Base-by-base conservation (phyloP, 495 filamentous ascomycete genomes). In the Choiromyces venosus region DNA sequence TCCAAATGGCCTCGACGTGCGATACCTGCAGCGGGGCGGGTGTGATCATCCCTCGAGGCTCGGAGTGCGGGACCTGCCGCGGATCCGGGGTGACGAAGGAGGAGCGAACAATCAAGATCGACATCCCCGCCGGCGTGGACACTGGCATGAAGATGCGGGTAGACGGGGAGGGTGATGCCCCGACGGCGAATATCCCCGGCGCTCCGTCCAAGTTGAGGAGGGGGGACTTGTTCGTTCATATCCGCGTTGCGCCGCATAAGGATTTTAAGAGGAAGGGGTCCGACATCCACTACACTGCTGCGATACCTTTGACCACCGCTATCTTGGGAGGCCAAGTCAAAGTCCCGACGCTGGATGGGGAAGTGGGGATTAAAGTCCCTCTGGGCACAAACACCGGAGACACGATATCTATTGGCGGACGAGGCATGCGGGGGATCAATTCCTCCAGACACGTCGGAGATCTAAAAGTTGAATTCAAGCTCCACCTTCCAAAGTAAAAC, bases 1-100 rank as follows among this genome's bases (percentile, higher is more conserved):
- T 99, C 85, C 94, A 97, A 83, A 93, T 99, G 88, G 91, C 91
- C 12, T 92, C 91, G 72, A 96, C 93, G 3, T 99, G 95, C 82
- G 85, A 87, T 18, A 81, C 88, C 68, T 99, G 95, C 81, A 88
- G 87, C 52, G 95, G 95, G 8, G 86, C 85, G 64, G 95, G 95
- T 38, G 81, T 88, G 71, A 82, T 85, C 14, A 88, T 91, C 65
- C 93, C 95, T 14, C 87, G 86, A 71, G 92, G 93, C 25, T 89
- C 88, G 16, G 91, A 94, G 80, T 99, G 95, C 83, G 84, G 86
- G 35, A 85, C 87, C 12, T 99, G 95, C 82, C 81, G 83, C 44
- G 95, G 95, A 37, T 87, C 90, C 69, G 96, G 95, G 52, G 92
- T 93, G 36, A 83, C 89, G 9, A 85, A 91, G 71, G 92, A 94